Evolutionary conservation across 1,139 yeast genomes (phyloP).

Genomic region (Geotrichum bryndzae): DNA sequence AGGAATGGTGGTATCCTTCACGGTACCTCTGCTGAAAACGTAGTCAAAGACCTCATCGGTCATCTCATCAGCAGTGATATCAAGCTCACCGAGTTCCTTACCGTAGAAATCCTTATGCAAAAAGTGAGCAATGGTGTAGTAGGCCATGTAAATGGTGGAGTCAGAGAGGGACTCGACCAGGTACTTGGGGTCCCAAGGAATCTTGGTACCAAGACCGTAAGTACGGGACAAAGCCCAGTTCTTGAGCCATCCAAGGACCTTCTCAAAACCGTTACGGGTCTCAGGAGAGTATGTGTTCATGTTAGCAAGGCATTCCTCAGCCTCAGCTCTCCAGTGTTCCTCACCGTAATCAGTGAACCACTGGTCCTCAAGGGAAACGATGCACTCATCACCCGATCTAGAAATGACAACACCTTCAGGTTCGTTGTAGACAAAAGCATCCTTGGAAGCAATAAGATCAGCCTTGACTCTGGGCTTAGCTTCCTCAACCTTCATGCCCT

Average conservation of each 20-base stretch:
- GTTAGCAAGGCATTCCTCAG: slow-evolving; percentile 67
- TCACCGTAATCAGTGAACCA: slow-evolving; percentile 99
- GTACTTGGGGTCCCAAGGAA: slow-evolving; percentile 96
- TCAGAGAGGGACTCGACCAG: slow-evolving; percentile 94
- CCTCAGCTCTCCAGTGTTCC: slow-evolving; percentile 79
- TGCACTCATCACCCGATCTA: slow-evolving; percentile 95
- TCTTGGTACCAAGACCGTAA: slow-evolving; percentile 89
- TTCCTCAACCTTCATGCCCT: slow-evolving; percentile 82
- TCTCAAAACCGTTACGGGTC: slow-evolving; percentile 88
- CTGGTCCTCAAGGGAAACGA: slow-evolving; percentile 96
- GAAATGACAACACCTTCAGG: slow-evolving; percentile 88
- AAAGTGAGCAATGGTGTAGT: slow-evolving; percentile 83
- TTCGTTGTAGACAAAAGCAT: slow-evolving; percentile 87
- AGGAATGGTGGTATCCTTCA: slow-evolving; percentile 55
- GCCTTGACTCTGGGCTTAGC: slow-evolving; percentile 86
- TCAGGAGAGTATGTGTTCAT: slow-evolving; percentile 82
- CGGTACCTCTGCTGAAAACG: slow-evolving; percentile 70
- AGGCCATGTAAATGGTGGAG: slow-evolving; percentile 94
- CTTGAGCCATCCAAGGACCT: slow-evolving; percentile 92
- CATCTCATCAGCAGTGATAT: slow-evolving; percentile 75
- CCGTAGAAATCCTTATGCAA: slow-evolving; percentile 88
- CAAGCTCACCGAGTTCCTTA: slow-evolving; percentile 60
- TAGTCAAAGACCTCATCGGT: slow-evolving; percentile 93
- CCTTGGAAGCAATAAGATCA: slow-evolving; percentile 69
- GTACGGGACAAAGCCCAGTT: slow-evolving; percentile 99